phyloP scores from a whole-genome alignment of 805 yeast species.

The Ogataea ramenticola region DNA sequence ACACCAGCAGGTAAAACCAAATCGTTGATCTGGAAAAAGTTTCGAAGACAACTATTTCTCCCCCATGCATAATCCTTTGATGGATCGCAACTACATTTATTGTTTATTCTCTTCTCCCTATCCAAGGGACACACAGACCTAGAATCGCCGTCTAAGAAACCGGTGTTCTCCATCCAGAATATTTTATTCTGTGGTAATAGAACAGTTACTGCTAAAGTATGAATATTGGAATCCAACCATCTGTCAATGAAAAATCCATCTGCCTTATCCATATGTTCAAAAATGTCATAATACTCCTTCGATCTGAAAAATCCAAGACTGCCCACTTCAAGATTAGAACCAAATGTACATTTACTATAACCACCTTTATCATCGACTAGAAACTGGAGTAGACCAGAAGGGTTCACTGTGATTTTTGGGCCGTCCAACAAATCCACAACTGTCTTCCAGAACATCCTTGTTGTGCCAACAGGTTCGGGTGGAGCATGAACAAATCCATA shows the following conservation, averaged over 20 bases:
- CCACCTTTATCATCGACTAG: slow-evolving; percentile 29
- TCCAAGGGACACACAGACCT: slow-evolving; percentile 14
- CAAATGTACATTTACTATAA: slow-evolving; percentile 49
- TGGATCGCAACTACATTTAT: slow-evolving; percentile 20
- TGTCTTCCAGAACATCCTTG: slow-evolving; percentile 30
- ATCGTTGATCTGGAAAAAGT: slow-evolving; percentile 24
- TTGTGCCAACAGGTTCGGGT: slow-evolving; percentile 14
- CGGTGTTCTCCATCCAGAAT: slow-evolving; percentile 42
- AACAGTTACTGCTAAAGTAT: slow-evolving; percentile 30
- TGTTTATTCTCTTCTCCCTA: slow-evolving; percentile 6
- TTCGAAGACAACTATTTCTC: slow-evolving; percentile 40
- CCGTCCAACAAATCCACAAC: slow-evolving; percentile 35
- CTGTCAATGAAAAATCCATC: slow-evolving; percentile 54
- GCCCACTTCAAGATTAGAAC: slow-evolving; percentile 54
- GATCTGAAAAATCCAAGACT: slow-evolving; percentile 44
- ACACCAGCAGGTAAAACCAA: slow-evolving; percentile 13
- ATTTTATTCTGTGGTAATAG: slow-evolving; percentile 37
- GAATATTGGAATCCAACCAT: slow-evolving; percentile 51
- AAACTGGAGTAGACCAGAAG: slow-evolving; percentile 33
- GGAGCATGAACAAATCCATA: slow-evolving; percentile 37
- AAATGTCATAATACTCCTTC: slow-evolving; percentile 36
- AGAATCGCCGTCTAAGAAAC: slow-evolving; percentile 11
- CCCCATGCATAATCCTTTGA: slow-evolving; percentile 34
- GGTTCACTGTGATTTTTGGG: slow-evolving; percentile 33
- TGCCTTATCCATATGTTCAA: slow-evolving; percentile 36